Base-by-base conservation (phyloP, 805 yeast species). In the Deakozyma indianensis region DNA sequence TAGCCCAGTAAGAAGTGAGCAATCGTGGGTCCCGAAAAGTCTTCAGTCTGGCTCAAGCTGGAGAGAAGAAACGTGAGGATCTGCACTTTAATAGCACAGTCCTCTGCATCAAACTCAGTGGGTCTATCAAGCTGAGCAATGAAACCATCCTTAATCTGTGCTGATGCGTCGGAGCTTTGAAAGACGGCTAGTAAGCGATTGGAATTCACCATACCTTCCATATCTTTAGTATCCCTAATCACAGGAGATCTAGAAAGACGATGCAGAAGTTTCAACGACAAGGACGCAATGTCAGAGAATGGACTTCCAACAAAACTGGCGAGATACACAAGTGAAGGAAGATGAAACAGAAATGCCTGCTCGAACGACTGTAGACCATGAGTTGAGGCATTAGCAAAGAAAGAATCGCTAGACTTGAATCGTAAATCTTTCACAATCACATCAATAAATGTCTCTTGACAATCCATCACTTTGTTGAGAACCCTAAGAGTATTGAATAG, bases 1-100 rank as follows among this genome's bases (percentile, higher is more conserved):
- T 76, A 84, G 0, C 96, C 96, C 2, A 87, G 65, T 4, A 87
- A 57, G 52, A 80, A 78, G 56, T 85, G 95, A 1, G 87, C 62
- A 1, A 80, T 67, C 1, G 78, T 70, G 1, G 77, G 69, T 15
- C 60, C 63, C n/a, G 60, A 63, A 0, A 68, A 63, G 3, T 66
- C 62, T 9, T 32, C 40, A 48, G 28, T 23, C 44, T 25, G 25
- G n/a, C 40, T 58, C 43, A 83, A 61, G 50, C 75, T 74, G 3
- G 61, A 58, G 42, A 68, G 61, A 45, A 86, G 54, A 52, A 80
- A 82, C 32, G 74, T 67, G 44, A 87, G 60, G 7, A 85, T 59
- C 22, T 70, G 67, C 32, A 78, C 57, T 54, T 84, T 85, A n/a
- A 76, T 52, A 3, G 61, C 64, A 25, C 79, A 58, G 16, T 32